Evolutionary conservation across 768 basidiomycete genomes (phyloP).

Genomic region (Sporobolomyces phaffii): DNA sequence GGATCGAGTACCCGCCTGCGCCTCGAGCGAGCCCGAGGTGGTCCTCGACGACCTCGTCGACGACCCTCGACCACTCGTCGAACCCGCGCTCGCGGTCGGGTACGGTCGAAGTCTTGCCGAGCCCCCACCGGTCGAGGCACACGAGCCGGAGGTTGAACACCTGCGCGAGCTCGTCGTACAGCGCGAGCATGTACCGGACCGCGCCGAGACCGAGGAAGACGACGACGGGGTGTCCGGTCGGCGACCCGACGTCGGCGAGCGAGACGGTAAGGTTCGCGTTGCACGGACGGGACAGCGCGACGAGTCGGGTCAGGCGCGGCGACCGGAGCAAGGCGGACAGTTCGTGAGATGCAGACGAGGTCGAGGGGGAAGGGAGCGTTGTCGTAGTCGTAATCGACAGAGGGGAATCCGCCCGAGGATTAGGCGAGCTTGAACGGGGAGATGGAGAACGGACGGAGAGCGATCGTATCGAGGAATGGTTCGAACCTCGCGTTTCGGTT

Average conservation of each 20-base stretch:
- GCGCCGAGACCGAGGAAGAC: slow-evolving; percentile 90
- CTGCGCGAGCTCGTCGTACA: slow-evolving; percentile 94
- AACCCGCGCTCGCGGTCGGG: slow-evolving; percentile 64
- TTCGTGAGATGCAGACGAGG: neutral
- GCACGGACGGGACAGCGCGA: slow-evolving; percentile 70
- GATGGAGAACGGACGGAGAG: neutral
- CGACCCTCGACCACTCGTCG: slow-evolving; percentile 80
- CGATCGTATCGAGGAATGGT: neutral
- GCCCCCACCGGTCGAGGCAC: slow-evolving; percentile 94
- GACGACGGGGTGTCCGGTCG: slow-evolving; percentile 77
- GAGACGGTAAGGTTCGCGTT: slow-evolving; percentile 55
- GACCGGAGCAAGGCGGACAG: slow-evolving; percentile 22
- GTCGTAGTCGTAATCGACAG: too few relatives aligned
- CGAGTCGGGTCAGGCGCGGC: slow-evolving; percentile 69
- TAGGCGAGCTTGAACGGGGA: neutral
- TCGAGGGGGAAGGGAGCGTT: too few relatives aligned
- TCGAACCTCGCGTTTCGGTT: neutral
- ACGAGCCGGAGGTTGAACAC: slow-evolving; percentile 79
- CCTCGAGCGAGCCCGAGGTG: slow-evolving; percentile 57
- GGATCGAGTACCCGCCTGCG: slow-evolving; percentile 74
- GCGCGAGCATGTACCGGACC: slow-evolving; percentile 86
- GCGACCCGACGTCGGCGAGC: slow-evolving; percentile 82
- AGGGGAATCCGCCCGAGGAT: neutral
- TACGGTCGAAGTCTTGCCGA: slow-evolving; percentile 72
- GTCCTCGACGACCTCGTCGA: slow-evolving; percentile 77